A percentile compares a stretch with the other conserved stretches of the same genome.
Evolutionary conservation across 768 basidiomycete genomes (phyloP).

Genomic region (Ramaria rubella): DNA sequence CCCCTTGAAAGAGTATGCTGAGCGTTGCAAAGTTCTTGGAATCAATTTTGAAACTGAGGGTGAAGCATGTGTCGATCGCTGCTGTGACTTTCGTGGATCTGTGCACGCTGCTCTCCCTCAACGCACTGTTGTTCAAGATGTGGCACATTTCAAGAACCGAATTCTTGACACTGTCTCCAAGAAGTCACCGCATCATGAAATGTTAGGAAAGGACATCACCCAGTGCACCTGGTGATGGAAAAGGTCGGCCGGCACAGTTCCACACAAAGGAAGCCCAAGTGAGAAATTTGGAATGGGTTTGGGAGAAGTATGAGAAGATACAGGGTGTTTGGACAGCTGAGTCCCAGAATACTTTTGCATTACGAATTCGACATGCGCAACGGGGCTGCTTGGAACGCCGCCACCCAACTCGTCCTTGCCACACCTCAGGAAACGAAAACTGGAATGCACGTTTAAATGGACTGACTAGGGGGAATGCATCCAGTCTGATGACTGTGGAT

Average conservation of each 20-base stretch:
- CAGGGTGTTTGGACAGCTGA: not conserved
- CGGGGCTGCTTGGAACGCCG: not conserved
- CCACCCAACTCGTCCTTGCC: not conserved
- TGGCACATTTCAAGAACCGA: not conserved
- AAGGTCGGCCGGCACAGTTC: not conserved
- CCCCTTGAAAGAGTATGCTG: not conserved
- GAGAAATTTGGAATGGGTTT: not conserved
- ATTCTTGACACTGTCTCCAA: constrained; percentile 6
- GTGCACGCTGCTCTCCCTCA: not conserved
- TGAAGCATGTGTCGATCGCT: not conserved
- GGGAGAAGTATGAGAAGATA: not conserved
- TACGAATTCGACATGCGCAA: not conserved
- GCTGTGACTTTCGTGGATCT: not conserved
- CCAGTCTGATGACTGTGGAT: not conserved
- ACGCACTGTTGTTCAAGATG: not conserved
- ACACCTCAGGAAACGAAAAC: constrained; percentile 6
- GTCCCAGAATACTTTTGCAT: not conserved
- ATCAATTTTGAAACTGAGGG: not conserved
- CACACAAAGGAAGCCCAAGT: not conserved
- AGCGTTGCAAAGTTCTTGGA: not conserved
- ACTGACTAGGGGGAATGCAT: not conserved
- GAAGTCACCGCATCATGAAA: constrained; percentile 73
- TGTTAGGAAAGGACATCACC: constrained; percentile 93
- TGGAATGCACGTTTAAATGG: not conserved
- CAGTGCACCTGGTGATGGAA: not conserved